These are phyloP conservation scores for Pseudogymnoascus sp. DNA, from an alignment of 2,329 filamentous ascomycete genomes.

Conservation along the genomic window DNA sequence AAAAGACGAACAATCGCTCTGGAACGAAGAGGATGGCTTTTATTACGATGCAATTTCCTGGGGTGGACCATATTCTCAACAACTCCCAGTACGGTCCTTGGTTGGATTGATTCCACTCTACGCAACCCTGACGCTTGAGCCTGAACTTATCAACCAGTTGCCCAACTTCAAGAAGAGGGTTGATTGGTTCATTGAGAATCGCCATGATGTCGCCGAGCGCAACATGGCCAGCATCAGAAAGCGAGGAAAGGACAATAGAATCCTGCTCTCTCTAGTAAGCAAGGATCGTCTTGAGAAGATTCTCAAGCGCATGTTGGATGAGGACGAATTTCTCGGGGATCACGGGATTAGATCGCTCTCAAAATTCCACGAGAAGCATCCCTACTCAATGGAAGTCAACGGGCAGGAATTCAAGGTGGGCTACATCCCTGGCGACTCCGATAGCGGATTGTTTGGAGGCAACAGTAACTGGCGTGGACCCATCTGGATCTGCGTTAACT, in stretches of 20 bases:
- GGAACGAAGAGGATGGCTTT: conserved; percentile 95
- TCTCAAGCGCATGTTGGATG: conserved; percentile 82
- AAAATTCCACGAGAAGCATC: conserved; percentile 81
- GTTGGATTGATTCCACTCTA: conserved; percentile 92
- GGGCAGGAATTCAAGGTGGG: conserved; percentile 79
- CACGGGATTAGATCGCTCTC: conserved; percentile 89
- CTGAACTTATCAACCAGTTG: conserved; percentile 84
- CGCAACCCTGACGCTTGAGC: conserved; percentile 84
- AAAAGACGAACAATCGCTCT: conserved; percentile 73
- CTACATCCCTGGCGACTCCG: conserved; percentile 92
- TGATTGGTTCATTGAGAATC: conserved; percentile 89
- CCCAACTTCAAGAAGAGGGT: conserved; percentile 88
- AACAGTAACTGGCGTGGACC: conserved; percentile 98
- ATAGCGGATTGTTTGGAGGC: conserved; percentile 88
- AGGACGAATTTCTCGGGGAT: conserved; percentile 84
- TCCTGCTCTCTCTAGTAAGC: conserved; percentile 83
- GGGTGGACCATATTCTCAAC: conserved; percentile 87
- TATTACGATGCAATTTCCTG: conserved; percentile 98
- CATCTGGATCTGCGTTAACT: conserved; percentile 95
- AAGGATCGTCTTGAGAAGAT: conserved; percentile 88
- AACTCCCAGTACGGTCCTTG: conserved; percentile 83
- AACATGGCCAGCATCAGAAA: conserved; percentile 92
- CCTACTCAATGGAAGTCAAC: conserved; percentile 93
- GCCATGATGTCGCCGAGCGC: conserved; percentile 75
- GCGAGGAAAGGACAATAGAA: conserved; percentile 80